These are phyloP conservation scores for Streptanthus diversifolius DNA, from an alignment of 345 rosid genomes.

Conservation along the genomic window DNA sequence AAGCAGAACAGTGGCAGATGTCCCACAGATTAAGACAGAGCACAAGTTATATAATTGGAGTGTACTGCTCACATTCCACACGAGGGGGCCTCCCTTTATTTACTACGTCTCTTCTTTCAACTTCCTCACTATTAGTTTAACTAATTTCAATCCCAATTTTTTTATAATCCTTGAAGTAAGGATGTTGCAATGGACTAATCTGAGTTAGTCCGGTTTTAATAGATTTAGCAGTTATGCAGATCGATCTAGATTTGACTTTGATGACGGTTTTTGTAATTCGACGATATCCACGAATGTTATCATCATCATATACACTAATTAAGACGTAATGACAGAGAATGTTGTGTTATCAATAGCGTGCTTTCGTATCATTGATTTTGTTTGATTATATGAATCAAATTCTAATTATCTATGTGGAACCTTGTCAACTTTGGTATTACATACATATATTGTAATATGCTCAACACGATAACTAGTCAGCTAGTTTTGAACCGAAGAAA, in stretches of 20 bases:
- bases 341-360: background rate
- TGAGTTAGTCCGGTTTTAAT: background rate
- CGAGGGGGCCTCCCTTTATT: slow-evolving; percentile 33
- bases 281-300: background rate
- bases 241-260: background rate
- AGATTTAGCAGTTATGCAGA: background rate
- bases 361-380: background rate
- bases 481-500: background rate
- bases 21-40: slow-evolving; percentile 37
- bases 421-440: background rate
- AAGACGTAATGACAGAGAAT: background rate
- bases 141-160: background rate
- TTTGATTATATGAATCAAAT: background rate
- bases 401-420: background rate
- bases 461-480: background rate
- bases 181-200: slow-evolving; percentile 4
- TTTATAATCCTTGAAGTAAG: background rate
- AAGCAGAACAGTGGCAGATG: slow-evolving; percentile 35
- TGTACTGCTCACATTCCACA: slow-evolving; percentile 38
- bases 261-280: background rate
- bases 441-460: too few relatives aligned
- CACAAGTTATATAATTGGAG: slow-evolving; percentile 36
- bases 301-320: background rate
- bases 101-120: background rate
- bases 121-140: slow-evolving; percentile 2